phyloP scores from a whole-genome alignment of 2,329 filamentous ascomycete genomes.

The Ophiostoma australiae region DNA sequence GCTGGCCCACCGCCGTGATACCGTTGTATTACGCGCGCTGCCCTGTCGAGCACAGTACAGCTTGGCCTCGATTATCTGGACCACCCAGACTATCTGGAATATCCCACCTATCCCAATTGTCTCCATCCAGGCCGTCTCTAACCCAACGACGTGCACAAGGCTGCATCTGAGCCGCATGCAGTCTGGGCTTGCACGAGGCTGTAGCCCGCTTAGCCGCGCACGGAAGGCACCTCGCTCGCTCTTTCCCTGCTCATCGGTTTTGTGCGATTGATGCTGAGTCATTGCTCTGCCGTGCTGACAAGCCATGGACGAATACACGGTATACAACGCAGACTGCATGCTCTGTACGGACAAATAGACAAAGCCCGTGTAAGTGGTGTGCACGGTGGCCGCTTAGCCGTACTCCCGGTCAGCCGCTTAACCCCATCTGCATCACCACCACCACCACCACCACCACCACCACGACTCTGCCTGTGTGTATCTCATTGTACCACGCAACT shows the following conservation, averaged over 20 bases:
- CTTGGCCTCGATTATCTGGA: background rate
- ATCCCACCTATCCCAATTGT: background rate
- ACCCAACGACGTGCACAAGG: conserved; percentile 3
- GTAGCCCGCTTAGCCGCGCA: conserved; percentile 13
- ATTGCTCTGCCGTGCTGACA: background rate
- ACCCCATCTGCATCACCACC: conserved; percentile 11
- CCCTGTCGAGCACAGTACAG: background rate
- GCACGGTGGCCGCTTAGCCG: conserved; percentile 8
- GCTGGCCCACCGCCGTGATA: background rate
- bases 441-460: background rate
- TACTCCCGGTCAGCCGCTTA: conserved; percentile 13
- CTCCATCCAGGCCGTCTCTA: background rate
- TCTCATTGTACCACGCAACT: background rate
- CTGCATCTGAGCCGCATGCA: background rate
- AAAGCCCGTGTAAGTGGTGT: conserved; percentile 7
- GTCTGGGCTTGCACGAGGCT: conserved; percentile 2
- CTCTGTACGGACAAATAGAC: background rate
- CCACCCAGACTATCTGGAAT: background rate
- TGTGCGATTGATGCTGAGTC: background rate
- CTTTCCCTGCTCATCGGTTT: background rate
- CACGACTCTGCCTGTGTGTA: background rate
- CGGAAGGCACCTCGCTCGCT: background rate
- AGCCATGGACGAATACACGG: background rate
- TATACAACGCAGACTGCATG: no score
- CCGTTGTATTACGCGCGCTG: background rate